These are phyloP conservation scores for Gracilaria gracilis DNA, from an alignment of 23 red algal genomes.

Conservation along the genomic window DNA sequence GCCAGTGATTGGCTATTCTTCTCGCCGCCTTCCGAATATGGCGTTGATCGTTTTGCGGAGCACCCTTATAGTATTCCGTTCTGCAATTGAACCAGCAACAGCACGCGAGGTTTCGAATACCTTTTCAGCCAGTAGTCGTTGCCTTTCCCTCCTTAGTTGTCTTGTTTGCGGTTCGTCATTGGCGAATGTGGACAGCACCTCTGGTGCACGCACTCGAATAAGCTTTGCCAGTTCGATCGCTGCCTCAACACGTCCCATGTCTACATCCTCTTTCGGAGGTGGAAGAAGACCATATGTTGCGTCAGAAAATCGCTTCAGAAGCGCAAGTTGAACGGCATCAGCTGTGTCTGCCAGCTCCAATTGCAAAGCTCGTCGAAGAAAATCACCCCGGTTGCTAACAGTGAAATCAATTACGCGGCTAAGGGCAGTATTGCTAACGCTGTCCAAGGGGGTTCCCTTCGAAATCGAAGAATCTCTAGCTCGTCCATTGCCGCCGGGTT, in stretches of 20 bases:
- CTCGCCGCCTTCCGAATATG: slow-evolving; percentile 32
- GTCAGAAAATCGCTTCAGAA: slow-evolving; percentile 54
- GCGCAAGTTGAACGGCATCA: slow-evolving; percentile 84
- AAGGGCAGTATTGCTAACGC: slow-evolving; percentile 50
- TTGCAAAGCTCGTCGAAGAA: slow-evolving; percentile 89
- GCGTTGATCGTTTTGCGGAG: slow-evolving; percentile 44
- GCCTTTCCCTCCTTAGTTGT: slow-evolving; percentile 36
- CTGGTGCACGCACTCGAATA: slow-evolving; percentile 49
- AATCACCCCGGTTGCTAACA: slow-evolving; percentile 77
- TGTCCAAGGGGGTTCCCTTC: neutral
- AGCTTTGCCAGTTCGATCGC: slow-evolving; percentile 57
- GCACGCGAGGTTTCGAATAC: slow-evolving; percentile 33
- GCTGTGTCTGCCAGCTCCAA: slow-evolving; percentile 88
- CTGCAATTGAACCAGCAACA: slow-evolving; percentile 52
- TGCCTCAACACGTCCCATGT: slow-evolving; percentile 68
- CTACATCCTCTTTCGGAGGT: slow-evolving; percentile 61
- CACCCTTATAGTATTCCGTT: slow-evolving; percentile 50
- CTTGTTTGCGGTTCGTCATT: neutral
- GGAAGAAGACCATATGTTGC: slow-evolving; percentile 77
- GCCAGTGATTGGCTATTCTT: too few relatives aligned
- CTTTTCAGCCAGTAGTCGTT: neutral
- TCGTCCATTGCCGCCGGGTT: neutral
- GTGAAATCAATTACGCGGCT: slow-evolving; percentile 76
- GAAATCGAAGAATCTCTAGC: neutral
- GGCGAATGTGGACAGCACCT: slow-evolving; percentile 42